These are phyloP conservation scores for Falciphora oryzae DNA, from an alignment of 2,329 filamentous ascomycete genomes.

Conservation along the genomic window DNA sequence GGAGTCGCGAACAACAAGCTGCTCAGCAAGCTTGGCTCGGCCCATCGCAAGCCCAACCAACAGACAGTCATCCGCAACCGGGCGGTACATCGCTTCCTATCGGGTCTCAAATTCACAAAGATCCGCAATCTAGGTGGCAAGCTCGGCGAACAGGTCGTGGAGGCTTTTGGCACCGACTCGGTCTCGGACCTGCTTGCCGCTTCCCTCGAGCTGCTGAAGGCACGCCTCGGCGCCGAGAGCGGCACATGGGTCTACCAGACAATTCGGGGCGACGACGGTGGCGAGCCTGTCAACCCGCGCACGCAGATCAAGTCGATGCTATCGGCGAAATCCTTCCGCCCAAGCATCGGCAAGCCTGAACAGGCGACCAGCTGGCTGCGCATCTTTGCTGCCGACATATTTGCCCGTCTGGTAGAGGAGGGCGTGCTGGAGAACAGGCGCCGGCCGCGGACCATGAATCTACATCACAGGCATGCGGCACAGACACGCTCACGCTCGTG, in stretches of 20 bases:
- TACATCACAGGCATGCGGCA: constrained; percentile 71
- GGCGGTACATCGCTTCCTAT: constrained; percentile 72
- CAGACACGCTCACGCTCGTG: constrained; percentile 70
- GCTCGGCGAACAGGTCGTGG: constrained; percentile 77
- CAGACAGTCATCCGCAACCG: constrained; percentile 92
- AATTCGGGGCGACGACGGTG: constrained; percentile 78
- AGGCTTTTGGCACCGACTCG: constrained; percentile 74
- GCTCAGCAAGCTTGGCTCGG: constrained; percentile 88
- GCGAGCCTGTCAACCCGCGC: constrained; percentile 74
- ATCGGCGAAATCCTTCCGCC: constrained; percentile 90
- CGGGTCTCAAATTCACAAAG: constrained; percentile 86
- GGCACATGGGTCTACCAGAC: constrained; percentile 85
- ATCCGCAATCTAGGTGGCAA: constrained; percentile 95
- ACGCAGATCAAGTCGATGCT: constrained; percentile 97
- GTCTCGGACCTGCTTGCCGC: constrained; percentile 70
- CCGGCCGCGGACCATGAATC: constrained; percentile 75
- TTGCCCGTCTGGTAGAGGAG: constrained; percentile 82
- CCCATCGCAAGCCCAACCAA: constrained; percentile 85
- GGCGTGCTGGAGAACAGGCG: constrained; percentile 82
- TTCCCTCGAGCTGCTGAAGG: constrained; percentile 68
- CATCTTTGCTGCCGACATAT: constrained; percentile 91
- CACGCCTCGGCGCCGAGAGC: constrained; percentile 68
- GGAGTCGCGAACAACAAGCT: constrained; percentile 88
- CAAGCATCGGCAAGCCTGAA: constrained; percentile 69
- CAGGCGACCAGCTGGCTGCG: constrained; percentile 80